A percentile compares a stretch with the other conserved stretches of the same genome.
Evolutionary conservation across 176 grass and related monocot genomes (phyloP).

Genomic region (Saccharum officinarum): DNA sequence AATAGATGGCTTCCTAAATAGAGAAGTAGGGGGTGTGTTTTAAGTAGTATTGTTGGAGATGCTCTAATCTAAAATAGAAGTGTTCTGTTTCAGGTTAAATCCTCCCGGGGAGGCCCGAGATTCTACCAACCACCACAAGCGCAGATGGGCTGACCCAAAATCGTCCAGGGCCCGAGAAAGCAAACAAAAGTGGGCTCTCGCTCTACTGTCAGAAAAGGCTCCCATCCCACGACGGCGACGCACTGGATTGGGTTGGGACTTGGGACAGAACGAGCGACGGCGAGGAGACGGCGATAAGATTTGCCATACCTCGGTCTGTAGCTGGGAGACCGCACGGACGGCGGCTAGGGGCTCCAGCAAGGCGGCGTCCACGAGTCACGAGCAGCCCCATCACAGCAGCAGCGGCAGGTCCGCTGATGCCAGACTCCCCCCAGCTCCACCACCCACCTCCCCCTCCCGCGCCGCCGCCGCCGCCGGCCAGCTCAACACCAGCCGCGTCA

Average conservation of each 20-base stretch:
- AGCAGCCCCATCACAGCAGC: not conserved
- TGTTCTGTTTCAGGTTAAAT: too few relatives aligned
- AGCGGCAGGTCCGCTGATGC: constrained; percentile 36
- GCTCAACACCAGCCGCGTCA: not conserved
- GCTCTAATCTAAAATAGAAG: not conserved
- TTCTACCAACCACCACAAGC: not conserved
- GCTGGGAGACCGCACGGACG: not conserved
- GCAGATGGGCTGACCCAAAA: not conserved
- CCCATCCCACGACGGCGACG: not conserved
- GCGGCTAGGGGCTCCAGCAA: not conserved
- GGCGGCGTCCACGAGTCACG: too few relatives aligned
- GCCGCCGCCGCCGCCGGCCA: not conserved
- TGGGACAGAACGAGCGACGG: not conserved
- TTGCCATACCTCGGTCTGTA: not conserved
- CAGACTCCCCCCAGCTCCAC: constrained; percentile 26
- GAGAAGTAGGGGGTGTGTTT: too few relatives aligned
- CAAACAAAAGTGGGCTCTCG: not conserved
- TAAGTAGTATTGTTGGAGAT: too few relatives aligned
- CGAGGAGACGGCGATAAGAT: constrained; percentile 21
- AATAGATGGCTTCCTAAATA: too few relatives aligned
- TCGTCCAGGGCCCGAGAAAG: not conserved
- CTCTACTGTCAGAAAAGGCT: not conserved
- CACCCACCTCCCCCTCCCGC: not conserved
- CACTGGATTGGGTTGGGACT: constrained; percentile 8
- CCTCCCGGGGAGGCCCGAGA: not conserved